A percentile compares a stretch with the other conserved stretches of the same genome.
These are phyloP conservation scores for Yamadazyma spencermartinsiae DNA, from an alignment of 1,139 yeast species.

Conservation along the genomic window DNA sequence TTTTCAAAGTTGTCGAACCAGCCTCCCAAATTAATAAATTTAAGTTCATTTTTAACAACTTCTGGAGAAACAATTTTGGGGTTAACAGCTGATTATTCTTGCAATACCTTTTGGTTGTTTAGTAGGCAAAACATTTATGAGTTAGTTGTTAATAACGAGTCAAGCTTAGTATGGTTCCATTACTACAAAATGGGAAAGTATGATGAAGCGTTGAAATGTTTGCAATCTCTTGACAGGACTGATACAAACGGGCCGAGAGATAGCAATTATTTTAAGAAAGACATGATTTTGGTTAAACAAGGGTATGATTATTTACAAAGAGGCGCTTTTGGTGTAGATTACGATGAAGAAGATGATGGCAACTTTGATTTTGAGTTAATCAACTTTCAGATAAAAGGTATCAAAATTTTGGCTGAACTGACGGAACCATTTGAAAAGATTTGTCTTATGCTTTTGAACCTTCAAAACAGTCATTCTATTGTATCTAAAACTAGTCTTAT, in stretches of 20 bases:
- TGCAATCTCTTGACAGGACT: constrained; percentile 19
- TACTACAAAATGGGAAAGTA: constrained; percentile 61
- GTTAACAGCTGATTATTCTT: constrained; percentile 55
- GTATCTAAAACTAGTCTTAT: constrained; percentile 11
- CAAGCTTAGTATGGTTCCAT: constrained; percentile 73
- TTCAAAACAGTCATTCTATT: constrained; percentile 14
- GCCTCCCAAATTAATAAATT: constrained; percentile 12
- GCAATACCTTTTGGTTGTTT: constrained; percentile 28
- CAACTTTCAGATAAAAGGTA: constrained; percentile 51
- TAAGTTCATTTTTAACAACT: constrained; percentile 11
- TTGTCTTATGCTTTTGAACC: constrained; percentile 61
- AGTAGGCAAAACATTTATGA: constrained; percentile 31
- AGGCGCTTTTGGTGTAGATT: constrained; percentile 42
- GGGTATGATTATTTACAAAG: constrained; percentile 57
- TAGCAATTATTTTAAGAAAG: constrained; percentile 27
- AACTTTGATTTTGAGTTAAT: constrained; percentile 20
- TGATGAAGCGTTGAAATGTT: constrained; percentile 63
- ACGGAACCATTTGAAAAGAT: constrained; percentile 71
- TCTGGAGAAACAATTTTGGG: constrained; percentile 50
- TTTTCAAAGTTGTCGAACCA: constrained; percentile 26
- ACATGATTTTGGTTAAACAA: constrained; percentile 59
- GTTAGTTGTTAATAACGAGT: constrained; percentile 67
- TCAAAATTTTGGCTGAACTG: constrained; percentile 61
- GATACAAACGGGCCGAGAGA: constrained; percentile 9
- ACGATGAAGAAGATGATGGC: constrained; percentile 12